Conservation (phyloP, 345 rosid genomes). For the Cardamine resedifolia region DNA sequence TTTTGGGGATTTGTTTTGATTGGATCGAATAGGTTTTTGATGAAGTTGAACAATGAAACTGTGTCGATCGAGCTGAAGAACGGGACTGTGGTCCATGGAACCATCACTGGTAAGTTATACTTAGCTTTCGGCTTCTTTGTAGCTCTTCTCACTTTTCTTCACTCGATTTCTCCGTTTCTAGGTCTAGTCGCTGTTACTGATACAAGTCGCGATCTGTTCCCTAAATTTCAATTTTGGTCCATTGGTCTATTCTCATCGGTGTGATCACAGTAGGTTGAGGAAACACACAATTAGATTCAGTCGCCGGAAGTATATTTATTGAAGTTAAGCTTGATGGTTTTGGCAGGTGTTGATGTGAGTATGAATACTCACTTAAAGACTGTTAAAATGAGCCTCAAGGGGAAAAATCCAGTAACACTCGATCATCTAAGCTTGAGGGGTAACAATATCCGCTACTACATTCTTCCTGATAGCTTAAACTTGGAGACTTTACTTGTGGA, state of each 20-base stretch:
- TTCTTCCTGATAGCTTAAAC: conserved; percentile 98
- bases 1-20: background rate
- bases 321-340: conserved; percentile 17
- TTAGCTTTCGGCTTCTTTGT: background rate
- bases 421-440: conserved; percentile 97
- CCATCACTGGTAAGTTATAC: conserved; percentile 68
- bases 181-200: conserved; percentile 17
- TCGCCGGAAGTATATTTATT: background rate
- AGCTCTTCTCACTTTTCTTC: conserved; percentile 4
- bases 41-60: conserved; percentile 97
- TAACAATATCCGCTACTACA: conserved; percentile 92
- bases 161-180: conserved; percentile 11
- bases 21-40: conserved; percentile 71
- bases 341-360: conserved; percentile 90
- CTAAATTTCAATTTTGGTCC: background rate
- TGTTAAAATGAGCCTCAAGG: conserved; percentile 87
- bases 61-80: conserved; percentile 97
- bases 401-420: conserved; percentile 80
- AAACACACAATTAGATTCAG: background rate
- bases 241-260: background rate
- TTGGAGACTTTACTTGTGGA: conserved; percentile 95
- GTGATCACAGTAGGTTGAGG: conserved; percentile 1
- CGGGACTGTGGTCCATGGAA: conserved; percentile 91
- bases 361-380: conserved; percentile 98
- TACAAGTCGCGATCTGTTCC: conserved; percentile 12